Evolutionary conservation across 192 early-diverging fungal species (phyloP).

Genomic region (Rhizoclosmatium sp.): DNA sequence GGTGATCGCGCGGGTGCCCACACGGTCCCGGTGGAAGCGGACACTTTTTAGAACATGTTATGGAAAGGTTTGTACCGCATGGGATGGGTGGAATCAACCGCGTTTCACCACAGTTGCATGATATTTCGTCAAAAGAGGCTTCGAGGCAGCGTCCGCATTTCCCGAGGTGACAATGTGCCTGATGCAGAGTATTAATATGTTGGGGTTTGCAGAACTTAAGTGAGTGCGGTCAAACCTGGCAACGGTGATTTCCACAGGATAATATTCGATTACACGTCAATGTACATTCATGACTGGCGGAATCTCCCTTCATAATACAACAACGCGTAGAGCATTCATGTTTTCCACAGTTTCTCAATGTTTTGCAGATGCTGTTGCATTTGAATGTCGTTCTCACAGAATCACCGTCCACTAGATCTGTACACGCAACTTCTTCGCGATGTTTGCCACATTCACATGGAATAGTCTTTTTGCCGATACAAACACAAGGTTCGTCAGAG

Average conservation of each 20-base stretch:
- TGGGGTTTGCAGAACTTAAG: background rate
- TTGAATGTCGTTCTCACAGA: background rate
- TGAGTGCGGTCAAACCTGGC: background rate
- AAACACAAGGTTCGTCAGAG: background rate
- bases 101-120: conserved; percentile 28
- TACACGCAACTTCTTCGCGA: background rate
- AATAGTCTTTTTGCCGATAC: conserved; percentile 14
- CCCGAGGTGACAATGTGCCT: conserved; percentile 16
- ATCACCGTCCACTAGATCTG: background rate
- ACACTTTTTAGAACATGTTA: conserved; percentile 13
- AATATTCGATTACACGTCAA: conserved; percentile 13
- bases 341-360: conserved; percentile 21
- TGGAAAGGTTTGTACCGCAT: conserved; percentile 10
- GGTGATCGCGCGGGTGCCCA: conserved; percentile 5
- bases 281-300: conserved; percentile 16
- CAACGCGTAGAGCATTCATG: conserved; percentile 23
- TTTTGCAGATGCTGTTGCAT: conserved; percentile 33
- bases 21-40: background rate
- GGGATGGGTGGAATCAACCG: conserved; percentile 32
- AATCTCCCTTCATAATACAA: conserved; percentile 26
- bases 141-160: conserved; percentile 25
- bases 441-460: conserved; percentile 9
- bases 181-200: background rate
- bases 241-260: conserved; percentile 17
- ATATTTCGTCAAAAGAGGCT: conserved; percentile 35